Evolutionary conservation across 176 grass and related monocot species (phyloP), one percentile per base, ranked within the genome.

Genomic region (Aegilops bicornis): DNA sequence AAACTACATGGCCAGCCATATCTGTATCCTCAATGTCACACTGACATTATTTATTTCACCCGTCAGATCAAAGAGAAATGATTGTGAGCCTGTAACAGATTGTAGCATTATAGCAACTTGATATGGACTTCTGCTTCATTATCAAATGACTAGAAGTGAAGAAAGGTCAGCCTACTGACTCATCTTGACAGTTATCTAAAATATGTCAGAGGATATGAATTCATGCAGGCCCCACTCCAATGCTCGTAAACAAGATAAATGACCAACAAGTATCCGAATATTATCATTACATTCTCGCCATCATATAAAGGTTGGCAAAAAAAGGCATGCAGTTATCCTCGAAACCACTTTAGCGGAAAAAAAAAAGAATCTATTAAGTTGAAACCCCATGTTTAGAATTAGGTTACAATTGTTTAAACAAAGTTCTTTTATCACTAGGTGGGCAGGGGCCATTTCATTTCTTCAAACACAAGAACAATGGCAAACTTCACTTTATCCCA

Each of bases 181-280:
- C 74, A 77, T 77, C 73, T 56, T 9, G 31, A 56, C 48, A 32
- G 19, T 29, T 54, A 76, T 54, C 47, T 76, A 32, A 54, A 17
- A 27, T 32, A 77, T 77, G 74, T 77, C 48, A 33, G 16, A 77
- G 27, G 74, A 56, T 77, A 77, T 4, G 2, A 52, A 76, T 33
- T 29, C 30, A 19, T 82, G 43, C 14, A 79, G 77, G 83, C 33
- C 59, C 16, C 52, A 82, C n/a, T 17, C 31, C 69, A 15, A 77
- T 86, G 77, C 47, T 63, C 60, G 22, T 81, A 69, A 68, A 64
- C 74, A 89, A 64, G 8, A 84, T 50, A 79, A 36, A 31, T 78
- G 83, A 35, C 32, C 8, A 74, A 54, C 82, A 30, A 67, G 40
- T 35, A 11, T 43, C 74, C 24, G 16, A 54, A 78, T 15, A 83